These are phyloP conservation scores for Zygnema circumcarinatum DNA, from an alignment of 139 green algal genomes.

Conservation along the genomic window DNA sequence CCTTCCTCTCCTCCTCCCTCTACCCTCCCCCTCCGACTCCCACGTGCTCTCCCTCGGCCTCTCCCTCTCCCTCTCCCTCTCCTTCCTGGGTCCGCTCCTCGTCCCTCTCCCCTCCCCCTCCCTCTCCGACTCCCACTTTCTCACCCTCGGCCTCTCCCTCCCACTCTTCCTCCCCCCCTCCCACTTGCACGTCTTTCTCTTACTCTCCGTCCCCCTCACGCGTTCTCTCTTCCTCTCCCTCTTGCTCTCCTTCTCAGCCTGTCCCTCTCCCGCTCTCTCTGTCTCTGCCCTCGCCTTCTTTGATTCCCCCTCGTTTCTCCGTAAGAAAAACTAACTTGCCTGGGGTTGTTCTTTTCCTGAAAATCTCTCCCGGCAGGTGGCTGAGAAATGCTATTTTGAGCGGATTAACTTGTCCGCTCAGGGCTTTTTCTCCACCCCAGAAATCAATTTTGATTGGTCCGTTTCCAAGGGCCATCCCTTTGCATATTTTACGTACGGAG, in stretches of 20 bases:
- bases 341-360: too few relatives aligned
- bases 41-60: slow-evolving; percentile 10
- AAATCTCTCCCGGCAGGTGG: too few relatives aligned
- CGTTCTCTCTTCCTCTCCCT: background rate
- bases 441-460: slow-evolving; percentile 73
- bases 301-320: too few relatives aligned
- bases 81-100: background rate
- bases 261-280: background rate
- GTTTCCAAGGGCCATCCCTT: slow-evolving; percentile 77
- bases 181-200: background rate
- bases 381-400: slow-evolving; percentile 82
- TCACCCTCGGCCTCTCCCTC: background rate
- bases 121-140: background rate
- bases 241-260: background rate
- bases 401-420: slow-evolving; percentile 90
- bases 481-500: slow-evolving; percentile 90
- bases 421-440: slow-evolving; percentile 93
- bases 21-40: slow-evolving; percentile 13
- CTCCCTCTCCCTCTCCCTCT: slow-evolving; percentile 16
- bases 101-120: background rate
- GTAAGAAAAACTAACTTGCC: too few relatives aligned
- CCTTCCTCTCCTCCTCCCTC: background rate
- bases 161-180: background rate
- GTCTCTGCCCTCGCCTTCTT: background rate
- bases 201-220: background rate